Evolutionary conservation across 1,139 yeast species (phyloP), one percentile per base, ranked within the genome.

Genomic region (Kurtzmaniella quercitrusa): DNA sequence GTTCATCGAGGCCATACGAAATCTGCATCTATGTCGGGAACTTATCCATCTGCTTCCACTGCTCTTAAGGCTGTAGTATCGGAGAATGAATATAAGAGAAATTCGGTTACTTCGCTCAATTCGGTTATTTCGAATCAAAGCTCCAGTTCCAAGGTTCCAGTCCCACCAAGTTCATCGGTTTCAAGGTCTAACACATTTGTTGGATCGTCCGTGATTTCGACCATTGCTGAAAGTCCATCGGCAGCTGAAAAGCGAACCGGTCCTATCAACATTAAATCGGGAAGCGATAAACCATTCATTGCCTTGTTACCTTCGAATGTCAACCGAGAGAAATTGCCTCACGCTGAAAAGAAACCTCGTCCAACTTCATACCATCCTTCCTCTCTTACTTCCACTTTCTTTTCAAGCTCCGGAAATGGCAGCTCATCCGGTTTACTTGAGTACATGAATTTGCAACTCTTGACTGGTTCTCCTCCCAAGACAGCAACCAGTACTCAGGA

Each of bases 321-420:
- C 11, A 48, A 57, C 10, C 42, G 61, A 45, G 60, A 57, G 43
- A 65, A 66, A 53, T 61, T 71, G 44, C 76, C 76, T 17, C 73
- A 65, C 45, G 61, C 73, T 11, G 65, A 64, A 41, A 76, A 79
- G 59, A 82, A 77, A 55, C 90, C 88, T 44, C 76, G 94, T 60
- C 93, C 94, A 40, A 85, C 91, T 0, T 84, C 91, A 8, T 85
- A 83, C 57, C 91, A 85, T 57, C 93, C 94, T 11, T 66, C 71
- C 23, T 69, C 75, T n/a, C 63, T 69, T 65, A 54, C 71, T 9
- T 66, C 73, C 4, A 57, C 69, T n/a, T 55, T 66, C 37, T 56
- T 63, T 46, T 51, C 56, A 4, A 49, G 44, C 11, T 45, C 53
- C 29, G 36, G 18, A 16, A 51, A 46, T 39, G 50, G 52, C 21